phyloP scores from a whole-genome alignment of 768 basidiomycete species.

The Boletus pseudo-olivaceus region DNA sequence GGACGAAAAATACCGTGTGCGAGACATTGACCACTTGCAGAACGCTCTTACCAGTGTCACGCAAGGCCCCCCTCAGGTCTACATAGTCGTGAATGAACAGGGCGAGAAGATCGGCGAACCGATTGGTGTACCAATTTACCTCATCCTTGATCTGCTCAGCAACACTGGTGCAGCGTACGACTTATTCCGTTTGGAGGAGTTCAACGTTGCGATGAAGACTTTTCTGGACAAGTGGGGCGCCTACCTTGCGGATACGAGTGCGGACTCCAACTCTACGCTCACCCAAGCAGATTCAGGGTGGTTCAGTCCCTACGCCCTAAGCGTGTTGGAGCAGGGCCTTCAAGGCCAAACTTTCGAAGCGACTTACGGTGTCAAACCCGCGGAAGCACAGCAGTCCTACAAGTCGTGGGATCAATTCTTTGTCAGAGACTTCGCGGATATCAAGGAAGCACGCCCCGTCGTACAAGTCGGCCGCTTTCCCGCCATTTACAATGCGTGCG shows the following conservation, averaged over 20 bases:
- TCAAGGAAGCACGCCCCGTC: not conserved
- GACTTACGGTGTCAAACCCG: conserved; percentile 2
- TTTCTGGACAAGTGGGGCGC: conserved; percentile 1
- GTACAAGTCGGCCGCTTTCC: not conserved
- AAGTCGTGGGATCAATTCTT: conserved; percentile 55
- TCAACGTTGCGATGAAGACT: not conserved
- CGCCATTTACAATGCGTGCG: conserved; percentile 50
- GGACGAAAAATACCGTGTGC: not conserved
- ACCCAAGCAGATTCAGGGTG: not conserved
- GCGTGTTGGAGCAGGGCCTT: not conserved
- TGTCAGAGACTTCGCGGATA: conserved; percentile 33
- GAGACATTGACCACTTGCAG: not conserved
- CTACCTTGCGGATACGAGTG: not conserved
- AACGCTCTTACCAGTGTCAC: not conserved
- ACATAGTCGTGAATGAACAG: not conserved
- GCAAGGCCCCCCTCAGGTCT: not conserved
- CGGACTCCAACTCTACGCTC: conserved; percentile 2
- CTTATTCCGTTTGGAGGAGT: conserved; percentile 8
- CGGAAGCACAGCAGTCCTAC: not conserved
- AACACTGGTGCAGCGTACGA: conserved; percentile 21
- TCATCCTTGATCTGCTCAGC: conserved; percentile 19
- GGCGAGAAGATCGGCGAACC: conserved; percentile 12
- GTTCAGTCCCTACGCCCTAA: not conserved
- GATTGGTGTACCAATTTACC: conserved; percentile 17
- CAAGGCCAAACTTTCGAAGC: not conserved